Percentiles rank a stretch among this genome's conserved stretches.
Conservation (phyloP, 2,329 filamentous ascomycete genomes). For the Neurospora crassa region DNA sequence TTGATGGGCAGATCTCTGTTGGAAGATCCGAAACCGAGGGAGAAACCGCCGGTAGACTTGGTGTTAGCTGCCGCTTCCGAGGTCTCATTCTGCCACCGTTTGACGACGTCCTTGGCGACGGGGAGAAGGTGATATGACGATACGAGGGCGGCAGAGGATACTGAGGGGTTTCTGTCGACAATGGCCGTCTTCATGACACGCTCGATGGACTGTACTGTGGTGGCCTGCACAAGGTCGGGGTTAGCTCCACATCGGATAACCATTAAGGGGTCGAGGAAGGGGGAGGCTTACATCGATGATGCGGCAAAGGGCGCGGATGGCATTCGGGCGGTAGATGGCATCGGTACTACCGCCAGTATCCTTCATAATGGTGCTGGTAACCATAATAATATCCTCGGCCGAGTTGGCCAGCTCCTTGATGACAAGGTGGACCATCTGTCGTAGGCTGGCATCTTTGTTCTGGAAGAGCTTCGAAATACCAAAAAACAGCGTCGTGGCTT, state of each 20-base stretch:
- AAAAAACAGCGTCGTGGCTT: constrained; percentile 97
- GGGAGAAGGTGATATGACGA: constrained; percentile 97
- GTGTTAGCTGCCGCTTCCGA: constrained; percentile 87
- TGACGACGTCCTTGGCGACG: constrained; percentile 88
- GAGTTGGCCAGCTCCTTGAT: constrained; percentile 95
- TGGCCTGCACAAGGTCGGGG: constrained; percentile 48
- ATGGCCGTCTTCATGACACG: constrained; percentile 98
- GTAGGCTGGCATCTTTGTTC: constrained; percentile 95
- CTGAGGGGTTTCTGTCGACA: constrained; percentile 96
- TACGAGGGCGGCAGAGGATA: constrained; percentile 89
- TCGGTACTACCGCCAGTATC: constrained; percentile 94
- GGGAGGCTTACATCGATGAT: constrained; percentile 74
- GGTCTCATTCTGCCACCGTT: constrained; percentile 97
- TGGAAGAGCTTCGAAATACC: constrained; percentile 99
- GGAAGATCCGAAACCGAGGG: constrained; percentile 81
- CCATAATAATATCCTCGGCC: constrained; percentile 99
- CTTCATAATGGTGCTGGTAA: constrained; percentile 99
- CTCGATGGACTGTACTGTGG: constrained; percentile 94
- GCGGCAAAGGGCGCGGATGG: constrained; percentile 87
- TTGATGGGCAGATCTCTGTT: constrained; percentile 67
- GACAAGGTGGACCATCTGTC: constrained; percentile 97
- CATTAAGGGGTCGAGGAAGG: background rate
- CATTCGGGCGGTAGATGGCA: constrained; percentile 88
- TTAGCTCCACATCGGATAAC: constrained; percentile 8
- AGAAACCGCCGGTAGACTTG: constrained; percentile 85